phyloP scores from a whole-genome alignment of 2,329 filamentous ascomycete genomes.

The Xylaria sp. region DNA sequence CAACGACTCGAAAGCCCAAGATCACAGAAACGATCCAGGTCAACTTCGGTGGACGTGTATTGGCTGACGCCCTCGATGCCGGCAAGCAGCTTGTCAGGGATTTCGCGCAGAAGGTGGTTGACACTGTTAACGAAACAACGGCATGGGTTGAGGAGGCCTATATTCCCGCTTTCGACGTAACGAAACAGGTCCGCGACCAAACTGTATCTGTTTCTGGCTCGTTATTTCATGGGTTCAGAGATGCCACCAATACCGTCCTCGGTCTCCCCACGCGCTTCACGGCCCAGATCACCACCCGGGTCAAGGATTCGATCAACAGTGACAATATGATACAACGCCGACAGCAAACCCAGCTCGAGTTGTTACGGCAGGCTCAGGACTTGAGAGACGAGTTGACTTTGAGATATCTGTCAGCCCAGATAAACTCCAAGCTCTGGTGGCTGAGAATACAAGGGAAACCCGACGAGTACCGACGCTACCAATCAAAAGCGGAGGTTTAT shows the following conservation, averaged over 20 bases:
- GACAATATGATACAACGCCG: slow-evolving; percentile 30
- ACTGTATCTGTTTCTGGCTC: slow-evolving; percentile 36
- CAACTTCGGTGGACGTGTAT: slow-evolving; percentile 57
- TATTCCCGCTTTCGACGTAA: slow-evolving; percentile 35
- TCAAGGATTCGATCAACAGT: slow-evolving; percentile 30
- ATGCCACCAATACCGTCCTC: slow-evolving; percentile 30
- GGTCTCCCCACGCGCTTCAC: slow-evolving; percentile 23
- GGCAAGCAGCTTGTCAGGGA: slow-evolving; percentile 44
- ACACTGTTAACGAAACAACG: slow-evolving; percentile 43
- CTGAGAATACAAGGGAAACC: slow-evolving; percentile 54
- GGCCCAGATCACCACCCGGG: slow-evolving; percentile 27
- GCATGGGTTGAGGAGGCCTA: slow-evolving; percentile 39
- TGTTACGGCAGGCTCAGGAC: slow-evolving; percentile 40
- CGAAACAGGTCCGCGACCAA: slow-evolving; percentile 37
- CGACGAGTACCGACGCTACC: slow-evolving; percentile 50
- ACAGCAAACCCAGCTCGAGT: slow-evolving; percentile 37
- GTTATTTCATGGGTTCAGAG: slow-evolving; percentile 33
- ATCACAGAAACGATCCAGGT: slow-evolving; percentile 64
- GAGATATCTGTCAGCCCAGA: slow-evolving; percentile 54
- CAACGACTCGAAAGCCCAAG: slow-evolving; percentile 61
- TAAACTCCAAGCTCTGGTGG: slow-evolving; percentile 61
- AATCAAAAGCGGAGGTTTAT: slow-evolving; percentile 49
- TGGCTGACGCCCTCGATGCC: slow-evolving; percentile 49
- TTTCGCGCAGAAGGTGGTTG: slow-evolving; percentile 46
- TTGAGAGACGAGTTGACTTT: slow-evolving; percentile 47